Base-by-base conservation (phyloP, 1,139 yeast species). In the Nematodospora anomalae region DNA sequence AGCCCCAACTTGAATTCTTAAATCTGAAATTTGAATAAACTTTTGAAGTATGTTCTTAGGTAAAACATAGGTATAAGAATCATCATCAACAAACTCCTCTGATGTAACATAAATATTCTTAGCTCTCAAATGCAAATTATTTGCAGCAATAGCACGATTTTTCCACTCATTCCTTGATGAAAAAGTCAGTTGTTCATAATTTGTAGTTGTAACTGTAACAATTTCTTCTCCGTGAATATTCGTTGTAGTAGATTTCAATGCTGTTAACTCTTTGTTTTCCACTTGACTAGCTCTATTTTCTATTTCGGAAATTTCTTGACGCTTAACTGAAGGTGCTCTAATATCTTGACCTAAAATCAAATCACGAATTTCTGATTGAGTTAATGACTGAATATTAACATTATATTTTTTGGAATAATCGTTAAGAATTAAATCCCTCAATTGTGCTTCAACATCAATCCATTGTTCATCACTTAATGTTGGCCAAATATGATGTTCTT, bases 171-270 rank as follows among this genome's bases (percentile, higher is more conserved):
- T 82, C 56, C 81, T 83, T 3, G 97, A 87, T 28, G 82, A 73
- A 55, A 92, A 92, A 3, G 83, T 65, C 64, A 80, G 83, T 50
- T 88, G 95, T 53, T 89, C 98, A 55, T 86, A 90, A 47, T 80
- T 80, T 14, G 94, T 80, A 0, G 98, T 89, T 0, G 97, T 89
- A 14, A 92, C 96, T 0, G 96, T 94, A 26, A 85, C 83, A 52
- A 94, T 90, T 51, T 90, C 95, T 55, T 92, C 98, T 26, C 99
- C 99, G 52, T 90, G 97, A 2, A 88, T 95, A 55, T 89, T 94
- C 18, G 83, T 81, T 0, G 96, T 86, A 38, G 82, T 82, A 1
- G 95, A 80, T 51, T 88, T 90, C 51, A 85, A 72, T 0, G 96
- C 96, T 0, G 94, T 81, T 23, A 82, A 62, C 46, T 76, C 78